These are phyloP conservation scores for Piedraia hortae DNA, from an alignment of 2,329 filamentous ascomycete genomes.

Conservation along the genomic window DNA sequence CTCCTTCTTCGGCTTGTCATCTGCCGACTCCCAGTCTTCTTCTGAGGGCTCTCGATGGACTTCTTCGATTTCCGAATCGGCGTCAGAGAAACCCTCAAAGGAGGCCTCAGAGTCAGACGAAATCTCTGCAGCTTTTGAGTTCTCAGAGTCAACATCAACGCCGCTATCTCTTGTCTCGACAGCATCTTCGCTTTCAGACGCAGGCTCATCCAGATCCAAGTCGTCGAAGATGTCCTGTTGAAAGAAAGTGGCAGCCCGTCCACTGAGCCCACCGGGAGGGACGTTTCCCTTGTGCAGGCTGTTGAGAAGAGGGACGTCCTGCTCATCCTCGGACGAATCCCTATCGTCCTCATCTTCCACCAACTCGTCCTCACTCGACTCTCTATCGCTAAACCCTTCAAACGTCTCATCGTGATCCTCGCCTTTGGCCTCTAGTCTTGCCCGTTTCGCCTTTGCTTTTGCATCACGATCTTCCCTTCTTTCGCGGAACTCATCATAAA, in stretches of 20 bases:
- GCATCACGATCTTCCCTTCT: constrained; percentile 53
- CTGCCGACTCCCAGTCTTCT: constrained; percentile 31
- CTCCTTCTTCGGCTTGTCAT: constrained; percentile 20
- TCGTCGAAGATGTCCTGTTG: constrained; percentile 83
- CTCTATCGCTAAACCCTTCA: constrained; percentile 50
- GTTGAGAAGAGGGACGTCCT: constrained; percentile 25
- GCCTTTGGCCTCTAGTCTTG: constrained; percentile 31
- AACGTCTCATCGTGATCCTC: constrained; percentile 73
- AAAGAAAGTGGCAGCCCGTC: constrained; percentile 68
- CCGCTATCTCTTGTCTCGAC: constrained; percentile 19
- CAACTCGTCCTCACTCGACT: constrained; percentile 27
- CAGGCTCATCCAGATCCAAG: constrained; percentile 30
- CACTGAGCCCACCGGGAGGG: constrained; percentile 36
- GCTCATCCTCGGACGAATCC: constrained; percentile 26
- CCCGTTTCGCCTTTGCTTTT: constrained; percentile 74
- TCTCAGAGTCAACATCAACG: constrained; percentile 12
- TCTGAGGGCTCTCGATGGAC: constrained; percentile 13
- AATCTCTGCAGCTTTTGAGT: constrained; percentile 6
- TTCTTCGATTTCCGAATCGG: constrained; percentile 8
- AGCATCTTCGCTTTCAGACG: constrained; percentile 13
- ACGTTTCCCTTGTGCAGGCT: constrained; percentile 26
- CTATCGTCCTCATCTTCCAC: constrained; percentile 28
- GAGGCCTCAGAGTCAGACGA: constrained; percentile 5
- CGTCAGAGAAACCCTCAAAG: constrained; percentile 11
- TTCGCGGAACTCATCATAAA: constrained; percentile 71